Conservation (phyloP, 306 rosid species). For the Canavalia gladiata region DNA sequence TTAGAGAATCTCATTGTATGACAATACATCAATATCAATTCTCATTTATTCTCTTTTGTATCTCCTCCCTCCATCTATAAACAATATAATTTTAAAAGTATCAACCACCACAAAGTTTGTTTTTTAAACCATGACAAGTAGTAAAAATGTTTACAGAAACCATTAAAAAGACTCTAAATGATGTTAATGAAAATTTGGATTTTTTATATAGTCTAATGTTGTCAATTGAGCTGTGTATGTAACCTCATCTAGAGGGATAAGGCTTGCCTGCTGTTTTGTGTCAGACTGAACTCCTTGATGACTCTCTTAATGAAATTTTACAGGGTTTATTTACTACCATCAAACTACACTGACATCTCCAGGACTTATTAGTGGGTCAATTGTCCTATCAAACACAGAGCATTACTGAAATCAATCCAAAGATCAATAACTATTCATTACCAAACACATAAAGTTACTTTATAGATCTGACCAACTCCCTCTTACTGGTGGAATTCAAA, state of each 20-base stretch:
- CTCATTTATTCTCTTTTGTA: too few species aligned
- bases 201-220: neutral
- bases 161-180: neutral
- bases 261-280: neutral
- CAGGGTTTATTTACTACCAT: neutral
- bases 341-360: conserved; percentile 3
- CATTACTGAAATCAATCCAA: conserved; percentile 8
- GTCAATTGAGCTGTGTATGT: neutral
- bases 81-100: neutral
- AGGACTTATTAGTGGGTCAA: conserved; percentile 6
- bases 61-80: too few species aligned
- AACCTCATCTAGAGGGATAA: neutral
- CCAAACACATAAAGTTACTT: neutral
- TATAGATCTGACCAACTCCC: neutral
- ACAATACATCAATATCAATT: too few species aligned
- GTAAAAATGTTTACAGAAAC: conserved; percentile 10
- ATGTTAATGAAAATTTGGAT: neutral
- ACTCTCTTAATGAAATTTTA: conserved; percentile 12
- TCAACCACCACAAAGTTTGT: conserved; percentile 24
- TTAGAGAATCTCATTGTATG: too few species aligned
- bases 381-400: conserved; percentile 4
- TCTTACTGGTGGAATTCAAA: neutral
- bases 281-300: neutral
- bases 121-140: neutral
- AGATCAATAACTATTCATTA: neutral